phyloP scores from a whole-genome alignment of 1,284 basidiomycete species.

The Cryptococcus depauperatus region DNA sequence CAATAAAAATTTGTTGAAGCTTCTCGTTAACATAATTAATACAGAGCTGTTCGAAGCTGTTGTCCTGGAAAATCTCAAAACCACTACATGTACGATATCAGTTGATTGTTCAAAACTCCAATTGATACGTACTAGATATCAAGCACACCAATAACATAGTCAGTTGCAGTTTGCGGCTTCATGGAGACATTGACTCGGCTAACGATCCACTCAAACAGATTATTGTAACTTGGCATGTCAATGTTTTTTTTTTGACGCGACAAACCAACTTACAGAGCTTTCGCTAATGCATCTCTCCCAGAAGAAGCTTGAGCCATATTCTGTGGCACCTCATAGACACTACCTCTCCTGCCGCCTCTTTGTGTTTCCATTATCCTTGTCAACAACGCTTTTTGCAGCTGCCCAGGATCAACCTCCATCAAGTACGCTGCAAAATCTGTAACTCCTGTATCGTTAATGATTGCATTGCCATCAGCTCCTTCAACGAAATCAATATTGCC shows the following conservation, averaged over 20 bases:
- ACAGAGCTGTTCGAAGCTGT: conserved; percentile 97
- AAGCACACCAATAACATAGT: conserved; percentile 91
- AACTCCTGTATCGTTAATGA: conserved; percentile 74
- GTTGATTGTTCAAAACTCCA: no score
- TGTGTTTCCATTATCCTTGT: conserved; percentile 86
- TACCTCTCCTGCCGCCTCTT: conserved; percentile 74
- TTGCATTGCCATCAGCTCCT: conserved; percentile 80
- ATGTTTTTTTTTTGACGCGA: background rate
- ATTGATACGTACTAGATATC: conserved; percentile 69
- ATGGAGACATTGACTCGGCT: conserved; percentile 92
- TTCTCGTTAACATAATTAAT: conserved; percentile 99
- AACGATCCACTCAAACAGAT: conserved; percentile 99
- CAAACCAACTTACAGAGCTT: conserved; percentile 57
- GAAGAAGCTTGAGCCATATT: conserved; percentile 86
- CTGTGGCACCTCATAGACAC: conserved; percentile 91
- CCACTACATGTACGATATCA: conserved; percentile 44
- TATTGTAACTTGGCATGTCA: conserved; percentile 60
- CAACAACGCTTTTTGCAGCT: conserved; percentile 80
- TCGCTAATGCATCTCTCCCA: conserved; percentile 84
- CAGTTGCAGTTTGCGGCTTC: conserved; percentile 66
- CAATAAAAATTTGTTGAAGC: conserved; percentile 98
- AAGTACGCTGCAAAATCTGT: conserved; percentile 93
- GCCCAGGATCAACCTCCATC: conserved; percentile 72
- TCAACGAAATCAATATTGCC: conserved; percentile 90
- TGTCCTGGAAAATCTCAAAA: conserved; percentile 94